Percentiles rank a stretch among this genome's conserved stretches.
These are phyloP conservation scores for Penicillium sp. DNA, from an alignment of 2,329 filamentous ascomycete species.

Conservation along the genomic window DNA sequence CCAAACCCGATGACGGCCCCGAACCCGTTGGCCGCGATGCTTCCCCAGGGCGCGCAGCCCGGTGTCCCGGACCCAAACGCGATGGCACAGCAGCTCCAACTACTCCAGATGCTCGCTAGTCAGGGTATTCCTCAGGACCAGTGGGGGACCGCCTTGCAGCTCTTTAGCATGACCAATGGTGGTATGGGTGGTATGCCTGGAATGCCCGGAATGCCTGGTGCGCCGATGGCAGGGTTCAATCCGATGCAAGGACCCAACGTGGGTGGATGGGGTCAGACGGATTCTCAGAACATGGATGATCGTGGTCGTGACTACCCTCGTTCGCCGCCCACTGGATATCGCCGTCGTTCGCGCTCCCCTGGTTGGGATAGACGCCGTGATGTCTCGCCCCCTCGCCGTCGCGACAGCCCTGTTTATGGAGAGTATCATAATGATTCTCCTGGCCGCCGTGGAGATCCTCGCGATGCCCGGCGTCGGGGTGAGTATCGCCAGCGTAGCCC, in stretches of 20 bases:
- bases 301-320: conserved; percentile 60
- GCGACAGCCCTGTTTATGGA: conserved; percentile 67
- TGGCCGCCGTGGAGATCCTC: conserved; percentile 57
- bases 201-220: conserved; percentile 30
- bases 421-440: conserved; percentile 70
- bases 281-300: conserved; percentile 50
- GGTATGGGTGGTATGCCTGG: conserved; percentile 25
- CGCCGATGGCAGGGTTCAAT: conserved; percentile 28
- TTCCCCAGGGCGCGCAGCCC: conserved; percentile 39
- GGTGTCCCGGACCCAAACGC: conserved; percentile 44
- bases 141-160: conserved; percentile 58
- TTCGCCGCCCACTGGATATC: conserved; percentile 58
- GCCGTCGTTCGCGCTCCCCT: conserved; percentile 76
- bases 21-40: conserved; percentile 43
- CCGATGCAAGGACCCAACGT: conserved; percentile 31
- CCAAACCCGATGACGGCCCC: conserved; percentile 42
- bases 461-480: conserved; percentile 48
- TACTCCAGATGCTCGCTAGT: conserved; percentile 70
- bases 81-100: conserved; percentile 65
- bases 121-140: conserved; percentile 75
- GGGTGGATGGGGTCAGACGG: conserved; percentile 36
- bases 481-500: conserved; percentile 89
- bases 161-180: conserved; percentile 42
- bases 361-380: conserved; percentile 67
- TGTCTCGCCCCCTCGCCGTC: conserved; percentile 59